Evolutionary conservation across 148 eudicot species (phyloP).

Genomic region (Silene latifolia): DNA sequence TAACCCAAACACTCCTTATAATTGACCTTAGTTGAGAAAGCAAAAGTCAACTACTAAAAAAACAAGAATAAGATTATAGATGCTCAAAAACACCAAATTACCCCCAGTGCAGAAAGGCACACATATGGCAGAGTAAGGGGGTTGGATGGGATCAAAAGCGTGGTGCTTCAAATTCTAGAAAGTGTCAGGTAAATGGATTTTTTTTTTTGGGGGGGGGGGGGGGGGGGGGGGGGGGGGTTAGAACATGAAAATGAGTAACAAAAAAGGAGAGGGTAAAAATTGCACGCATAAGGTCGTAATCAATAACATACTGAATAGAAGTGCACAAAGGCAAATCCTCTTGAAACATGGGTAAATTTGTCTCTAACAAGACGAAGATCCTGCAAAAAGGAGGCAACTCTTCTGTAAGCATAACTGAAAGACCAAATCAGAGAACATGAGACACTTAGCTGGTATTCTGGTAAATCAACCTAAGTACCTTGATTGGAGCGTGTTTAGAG

Average conservation of each 20-base stretch:
- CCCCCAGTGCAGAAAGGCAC: background rate
- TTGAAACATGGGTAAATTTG: conserved; percentile 94
- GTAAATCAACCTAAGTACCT: conserved; percentile 41
- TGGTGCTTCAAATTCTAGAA: background rate
- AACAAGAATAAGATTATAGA: background rate
- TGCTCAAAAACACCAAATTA: background rate
- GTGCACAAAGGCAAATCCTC: conserved; percentile 94
- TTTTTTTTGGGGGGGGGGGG: background rate
- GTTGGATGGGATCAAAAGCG: background rate
- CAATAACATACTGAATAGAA: conserved; percentile 63
- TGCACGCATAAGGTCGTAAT: background rate
- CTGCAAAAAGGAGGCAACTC: conserved; percentile 39
- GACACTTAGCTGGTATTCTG: background rate
- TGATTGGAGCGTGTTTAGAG: conserved; percentile 92
- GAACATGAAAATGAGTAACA: background rate
- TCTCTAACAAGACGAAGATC: conserved; percentile 97
- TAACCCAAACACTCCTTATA: background rate
- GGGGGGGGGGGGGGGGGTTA: background rate
- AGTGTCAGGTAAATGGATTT: background rate
- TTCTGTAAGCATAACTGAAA: background rate
- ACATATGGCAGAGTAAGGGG: background rate
- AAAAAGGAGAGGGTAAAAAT: background rate
- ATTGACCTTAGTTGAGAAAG: background rate
- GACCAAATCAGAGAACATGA: background rate
- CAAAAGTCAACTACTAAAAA: background rate